A percentile compares a stretch with the other conserved stretches of the same genome.
Conservation (phyloP, 139 green algal genomes). For the Coelastrella sp. region DNA sequence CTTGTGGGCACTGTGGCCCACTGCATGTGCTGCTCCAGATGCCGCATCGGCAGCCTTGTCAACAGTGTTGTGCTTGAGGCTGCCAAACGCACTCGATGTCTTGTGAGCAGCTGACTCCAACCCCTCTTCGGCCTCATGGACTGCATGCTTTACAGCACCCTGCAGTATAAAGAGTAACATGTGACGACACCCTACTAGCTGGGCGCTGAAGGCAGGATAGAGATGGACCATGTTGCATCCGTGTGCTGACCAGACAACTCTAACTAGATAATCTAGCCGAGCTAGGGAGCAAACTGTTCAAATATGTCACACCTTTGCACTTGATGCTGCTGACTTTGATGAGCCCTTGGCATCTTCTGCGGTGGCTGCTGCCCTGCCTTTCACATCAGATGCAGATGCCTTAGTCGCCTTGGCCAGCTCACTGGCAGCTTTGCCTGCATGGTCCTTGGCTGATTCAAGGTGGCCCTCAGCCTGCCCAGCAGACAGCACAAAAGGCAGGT, state of each 20-base stretch:
- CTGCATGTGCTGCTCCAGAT: constrained; percentile 18
- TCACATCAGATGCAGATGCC: neutral
- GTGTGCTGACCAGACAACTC: too few relatives aligned
- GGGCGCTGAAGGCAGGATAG: too few relatives aligned
- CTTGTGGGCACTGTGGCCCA: constrained; percentile 11
- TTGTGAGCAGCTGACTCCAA: constrained; percentile 27
- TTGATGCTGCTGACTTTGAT: constrained; percentile 21
- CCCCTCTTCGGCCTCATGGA: neutral
- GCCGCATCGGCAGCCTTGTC: constrained; percentile 36
- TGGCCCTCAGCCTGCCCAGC: constrained; percentile 31
- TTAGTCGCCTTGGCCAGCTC: constrained; percentile 18
- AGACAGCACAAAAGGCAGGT: neutral
- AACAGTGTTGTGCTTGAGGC: constrained; percentile 47
- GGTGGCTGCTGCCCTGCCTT: constrained; percentile 3
- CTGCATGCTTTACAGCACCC: constrained; percentile 13
- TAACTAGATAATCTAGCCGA: too few relatives aligned
- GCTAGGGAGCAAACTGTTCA: neutral
- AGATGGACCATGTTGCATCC: neutral
- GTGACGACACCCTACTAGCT: too few relatives aligned
- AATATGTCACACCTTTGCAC: neutral
- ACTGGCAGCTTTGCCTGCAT: constrained; percentile 20
- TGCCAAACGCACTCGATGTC: constrained; percentile 1
- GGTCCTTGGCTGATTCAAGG: constrained; percentile 29
- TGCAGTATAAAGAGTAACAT: neutral
- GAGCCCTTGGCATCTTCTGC: constrained; percentile 3